phyloP scores from a whole-genome alignment of 169 alveolate genomes.

The Besnoitia besnoiti region DNA sequence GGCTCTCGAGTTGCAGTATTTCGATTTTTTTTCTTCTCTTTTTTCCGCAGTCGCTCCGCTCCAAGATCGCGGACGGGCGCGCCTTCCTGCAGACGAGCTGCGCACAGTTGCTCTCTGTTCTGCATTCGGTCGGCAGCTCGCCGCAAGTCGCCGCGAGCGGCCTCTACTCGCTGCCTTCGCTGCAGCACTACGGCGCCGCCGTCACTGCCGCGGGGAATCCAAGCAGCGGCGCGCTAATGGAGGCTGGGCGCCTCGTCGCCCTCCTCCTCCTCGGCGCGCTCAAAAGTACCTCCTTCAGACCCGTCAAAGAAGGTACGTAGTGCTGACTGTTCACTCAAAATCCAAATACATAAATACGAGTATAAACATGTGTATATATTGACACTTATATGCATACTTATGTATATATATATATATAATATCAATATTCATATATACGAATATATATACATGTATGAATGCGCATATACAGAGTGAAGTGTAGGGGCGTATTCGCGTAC shows the following conservation, averaged over 20 bases:
- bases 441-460: neutral
- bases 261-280: constrained; percentile 44
- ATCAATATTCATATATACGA: neutral
- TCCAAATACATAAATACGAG: neutral
- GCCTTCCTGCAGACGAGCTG: constrained; percentile 39
- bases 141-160: neutral
- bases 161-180: neutral
- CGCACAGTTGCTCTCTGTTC: constrained; percentile 44
- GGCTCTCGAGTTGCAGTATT: too few species aligned
- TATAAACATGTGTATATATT: neutral
- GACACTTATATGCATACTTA: neutral
- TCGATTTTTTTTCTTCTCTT: neutral
- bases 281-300: constrained; percentile 58
- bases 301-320: constrained; percentile 31
- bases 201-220: constrained; percentile 20
- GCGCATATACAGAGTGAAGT: too few species aligned
- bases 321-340: neutral
- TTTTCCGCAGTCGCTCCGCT: constrained; percentile 29
- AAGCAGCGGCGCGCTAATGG: neutral
- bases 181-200: constrained; percentile 36
- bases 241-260: constrained; percentile 35
- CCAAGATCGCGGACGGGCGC: constrained; percentile 63
- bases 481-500: too few species aligned
- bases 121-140: constrained; percentile 13
- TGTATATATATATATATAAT: neutral